Evolutionary conservation across 2,329 filamentous ascomycete species (phyloP).

Genomic region (Diaporthe citrichinensis): DNA sequence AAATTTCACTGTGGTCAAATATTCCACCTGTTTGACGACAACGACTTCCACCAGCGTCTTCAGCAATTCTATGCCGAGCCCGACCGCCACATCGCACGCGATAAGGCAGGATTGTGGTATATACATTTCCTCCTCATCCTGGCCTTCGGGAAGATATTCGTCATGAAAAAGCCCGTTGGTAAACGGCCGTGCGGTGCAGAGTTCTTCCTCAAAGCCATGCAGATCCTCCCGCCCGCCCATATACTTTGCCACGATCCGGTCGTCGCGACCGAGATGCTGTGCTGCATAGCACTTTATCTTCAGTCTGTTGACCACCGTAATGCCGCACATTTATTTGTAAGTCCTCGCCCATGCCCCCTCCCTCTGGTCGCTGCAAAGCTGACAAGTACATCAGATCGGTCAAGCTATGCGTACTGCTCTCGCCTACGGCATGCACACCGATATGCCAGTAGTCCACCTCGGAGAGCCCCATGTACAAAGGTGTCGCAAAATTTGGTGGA

Average conservation of each 20-base stretch:
- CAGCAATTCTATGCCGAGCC: conserved; percentile 49
- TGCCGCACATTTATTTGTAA: conserved; percentile 19
- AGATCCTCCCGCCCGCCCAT: conserved; percentile 59
- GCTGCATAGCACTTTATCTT: conserved; percentile 66
- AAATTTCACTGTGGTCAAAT: conserved; percentile 69
- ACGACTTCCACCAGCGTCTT: conserved; percentile 59
- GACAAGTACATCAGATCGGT: conserved; percentile 55
- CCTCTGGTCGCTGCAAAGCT: background rate
- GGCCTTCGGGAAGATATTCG: conserved; percentile 69
- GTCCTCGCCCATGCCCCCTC: background rate
- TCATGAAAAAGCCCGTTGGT: conserved; percentile 54
- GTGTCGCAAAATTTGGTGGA: conserved; percentile 67
- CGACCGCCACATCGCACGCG: conserved; percentile 29
- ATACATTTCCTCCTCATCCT: conserved; percentile 68
- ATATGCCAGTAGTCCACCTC: conserved; percentile 61
- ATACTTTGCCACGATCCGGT: conserved; percentile 59
- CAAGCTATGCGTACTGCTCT: conserved; percentile 66
- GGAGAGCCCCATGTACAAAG: conserved; percentile 58
- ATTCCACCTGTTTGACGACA: conserved; percentile 68
- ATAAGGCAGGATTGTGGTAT: conserved; percentile 58
- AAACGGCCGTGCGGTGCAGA: conserved; percentile 61
- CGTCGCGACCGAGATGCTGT: conserved; percentile 63
- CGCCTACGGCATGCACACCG: conserved; percentile 65
- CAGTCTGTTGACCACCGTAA: conserved; percentile 63
- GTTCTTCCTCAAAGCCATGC: conserved; percentile 60